Base-by-base conservation (phyloP, 2,329 filamentous ascomycete genomes). In the Xylariaceae sp. region DNA sequence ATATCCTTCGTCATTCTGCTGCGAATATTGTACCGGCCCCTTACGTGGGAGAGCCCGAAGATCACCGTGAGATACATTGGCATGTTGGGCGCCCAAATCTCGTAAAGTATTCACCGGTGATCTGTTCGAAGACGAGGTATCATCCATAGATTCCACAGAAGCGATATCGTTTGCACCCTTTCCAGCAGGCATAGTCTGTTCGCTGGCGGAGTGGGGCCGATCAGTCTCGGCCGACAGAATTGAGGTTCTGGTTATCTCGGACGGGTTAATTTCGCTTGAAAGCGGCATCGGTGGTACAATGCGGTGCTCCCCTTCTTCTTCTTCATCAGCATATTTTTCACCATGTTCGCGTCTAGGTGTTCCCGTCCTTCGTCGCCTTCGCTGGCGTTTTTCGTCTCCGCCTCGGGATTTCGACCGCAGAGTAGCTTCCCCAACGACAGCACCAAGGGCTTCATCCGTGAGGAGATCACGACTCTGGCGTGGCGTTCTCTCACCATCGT, bases 181-280 rank as follows among this genome's bases (percentile, higher is more conserved):
- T 37, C 80, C 80, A 44, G 86, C 71, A 12, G 85, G 84, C 1
- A 77, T 79, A 64, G 72, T 76, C 71, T 80, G 81, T 63, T 80
- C 84, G 64, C 78, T 86, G 19, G 85, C 83, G 16, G 87, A 89
- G 44, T 80, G 78, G 15, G 88, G 86, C 48, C 84, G 77, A 59
- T 89, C 89, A 0, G 88, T 89, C 26, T 88, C 85, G 29, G 89
- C 88, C 5, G 92, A 94, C 16, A 94, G 73, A 50, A 97, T 89
- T 0, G 92, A 96, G 15, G 87, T 87, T 62, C 92, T 81, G 0
- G 92, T 97, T 51, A 96, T 72, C 48, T 96, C 92, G 0, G 92
- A 95, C 40, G 88, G 83, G 60, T 89, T 87, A 53, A 95, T 82
- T 52, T 90, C 89, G 70, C 92, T 96, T 70, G 88, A 86, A 58